Conservation (phyloP, 108 stramenopile species). For the Poteriospumella lacustris region DNA sequence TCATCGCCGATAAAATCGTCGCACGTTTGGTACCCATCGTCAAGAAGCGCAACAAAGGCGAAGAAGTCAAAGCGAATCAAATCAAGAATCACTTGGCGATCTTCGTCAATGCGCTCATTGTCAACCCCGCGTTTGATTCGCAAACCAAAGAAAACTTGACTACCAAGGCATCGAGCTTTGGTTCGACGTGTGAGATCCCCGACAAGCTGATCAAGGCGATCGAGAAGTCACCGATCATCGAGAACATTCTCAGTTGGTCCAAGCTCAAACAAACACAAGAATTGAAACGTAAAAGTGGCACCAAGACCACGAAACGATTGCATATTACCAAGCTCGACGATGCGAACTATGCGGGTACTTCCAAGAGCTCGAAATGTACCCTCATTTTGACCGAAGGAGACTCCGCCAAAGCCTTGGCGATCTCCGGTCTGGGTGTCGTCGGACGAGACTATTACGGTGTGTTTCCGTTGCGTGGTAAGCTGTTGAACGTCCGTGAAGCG, state of each 20-base stretch:
- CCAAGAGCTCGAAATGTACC: conserved; percentile 84
- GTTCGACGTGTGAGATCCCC: conserved; percentile 63
- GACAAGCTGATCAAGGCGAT: conserved; percentile 75
- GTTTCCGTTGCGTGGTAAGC: conserved; percentile 96
- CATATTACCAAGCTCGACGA: conserved; percentile 95
- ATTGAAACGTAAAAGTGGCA: conserved; percentile 79
- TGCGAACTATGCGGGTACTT: conserved; percentile 89
- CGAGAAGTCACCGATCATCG: conserved; percentile 84
- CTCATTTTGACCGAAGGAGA: conserved; percentile 98
- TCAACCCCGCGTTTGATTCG: conserved; percentile 93
- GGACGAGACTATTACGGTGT: conserved; percentile 90
- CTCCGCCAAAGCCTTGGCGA: conserved; percentile 93
- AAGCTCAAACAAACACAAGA: conserved; percentile 81
- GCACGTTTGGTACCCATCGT: conserved; percentile 42
- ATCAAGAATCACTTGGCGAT: conserved; percentile 92
- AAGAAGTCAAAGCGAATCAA: conserved; percentile 72
- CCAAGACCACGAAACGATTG: conserved; percentile 82
- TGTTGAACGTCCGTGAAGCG: conserved; percentile 91
- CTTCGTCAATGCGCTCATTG: conserved; percentile 90
- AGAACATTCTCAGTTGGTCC: conserved; percentile 65
- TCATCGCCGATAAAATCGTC: conserved; percentile 79
- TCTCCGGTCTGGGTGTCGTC: conserved; percentile 86
- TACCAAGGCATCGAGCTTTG: conserved; percentile 67
- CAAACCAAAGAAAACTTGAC: conserved; percentile 97
- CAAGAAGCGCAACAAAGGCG: conserved; percentile 90